Conservation (phyloP, 805 yeast species). For the Debaryomyces hansenii region DNA sequence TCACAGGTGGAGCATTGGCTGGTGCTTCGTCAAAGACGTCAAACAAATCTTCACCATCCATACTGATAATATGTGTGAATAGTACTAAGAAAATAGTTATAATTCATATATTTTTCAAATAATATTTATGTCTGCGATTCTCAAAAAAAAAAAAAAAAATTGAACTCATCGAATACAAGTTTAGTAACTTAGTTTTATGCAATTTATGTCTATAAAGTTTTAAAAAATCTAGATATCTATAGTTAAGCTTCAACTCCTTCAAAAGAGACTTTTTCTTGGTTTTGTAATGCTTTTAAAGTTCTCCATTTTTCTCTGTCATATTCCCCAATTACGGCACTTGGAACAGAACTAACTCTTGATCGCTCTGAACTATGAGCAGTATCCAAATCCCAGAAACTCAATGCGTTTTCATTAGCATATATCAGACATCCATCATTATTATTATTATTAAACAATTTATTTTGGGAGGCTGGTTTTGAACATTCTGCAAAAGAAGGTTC, state of each 20-base stretch:
- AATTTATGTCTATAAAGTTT: not conserved
- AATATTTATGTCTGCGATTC: not conserved
- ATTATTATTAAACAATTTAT: not conserved
- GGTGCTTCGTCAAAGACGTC: constrained; percentile 64
- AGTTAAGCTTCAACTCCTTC: not conserved
- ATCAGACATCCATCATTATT: too few relatives aligned
- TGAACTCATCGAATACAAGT: not conserved
- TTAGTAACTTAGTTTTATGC: not conserved
- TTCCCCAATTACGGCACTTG: constrained; percentile 61
- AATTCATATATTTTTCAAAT: not conserved
- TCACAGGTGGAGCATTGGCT: constrained; percentile 26
- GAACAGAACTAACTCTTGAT: constrained; percentile 46
- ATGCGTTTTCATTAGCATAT: constrained; percentile 1
- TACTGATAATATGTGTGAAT: constrained; percentile 8
- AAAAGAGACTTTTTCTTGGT: constrained; percentile 5
- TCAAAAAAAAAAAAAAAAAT: constrained; percentile 1
- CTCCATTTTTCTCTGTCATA: constrained; percentile 69
- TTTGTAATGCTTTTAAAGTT: constrained; percentile 42
- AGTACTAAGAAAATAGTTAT: not conserved
- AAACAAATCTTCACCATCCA: constrained; percentile 56
- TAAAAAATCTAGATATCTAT: not conserved
- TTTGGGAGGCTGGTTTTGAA: not conserved
- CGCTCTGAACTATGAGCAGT: constrained; percentile 33
- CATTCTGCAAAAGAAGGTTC: not conserved
- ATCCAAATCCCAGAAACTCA: constrained; percentile 28